These are phyloP conservation scores for Umbelopsis sp. DNA, from an alignment of 371 early-diverging fungal genomes.

Conservation along the genomic window DNA sequence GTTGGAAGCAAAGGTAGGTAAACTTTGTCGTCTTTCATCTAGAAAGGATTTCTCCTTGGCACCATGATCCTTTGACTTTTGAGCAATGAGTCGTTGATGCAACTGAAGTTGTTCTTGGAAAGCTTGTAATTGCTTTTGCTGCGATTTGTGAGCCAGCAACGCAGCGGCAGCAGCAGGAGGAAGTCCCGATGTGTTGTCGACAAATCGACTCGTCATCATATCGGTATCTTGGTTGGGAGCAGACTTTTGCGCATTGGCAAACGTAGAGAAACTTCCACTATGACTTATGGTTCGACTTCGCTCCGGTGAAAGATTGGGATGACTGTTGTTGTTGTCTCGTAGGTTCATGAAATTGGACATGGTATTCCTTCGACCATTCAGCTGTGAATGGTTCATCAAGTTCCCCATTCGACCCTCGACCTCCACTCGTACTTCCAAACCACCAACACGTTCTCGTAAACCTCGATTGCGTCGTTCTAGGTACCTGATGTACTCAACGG, in stretches of 20 bases:
- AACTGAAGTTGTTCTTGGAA: constrained; percentile 43
- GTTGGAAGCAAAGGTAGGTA: constrained; percentile 12
- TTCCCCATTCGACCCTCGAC: constrained; percentile 33
- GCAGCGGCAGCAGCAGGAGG: constrained; percentile 39
- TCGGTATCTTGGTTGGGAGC: not conserved
- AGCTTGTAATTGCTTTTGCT: constrained; percentile 43
- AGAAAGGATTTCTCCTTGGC: constrained; percentile 10
- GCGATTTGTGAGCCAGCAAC: constrained; percentile 48
- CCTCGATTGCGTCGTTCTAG: constrained; percentile 52
- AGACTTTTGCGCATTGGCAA: not conserved
- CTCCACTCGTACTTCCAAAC: constrained; percentile 52
- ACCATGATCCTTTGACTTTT: constrained; percentile 23
- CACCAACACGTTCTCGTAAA: constrained; percentile 51
- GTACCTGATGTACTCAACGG: constrained; percentile 55
- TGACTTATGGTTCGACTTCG: constrained; percentile 11
- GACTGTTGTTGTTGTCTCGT: not conserved
- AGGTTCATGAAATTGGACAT: constrained; percentile 14
- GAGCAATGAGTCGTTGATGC: constrained; percentile 40
- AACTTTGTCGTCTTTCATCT: constrained; percentile 16
- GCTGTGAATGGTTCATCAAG: constrained; percentile 11
- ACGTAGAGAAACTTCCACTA: constrained; percentile 8
- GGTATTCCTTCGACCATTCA: constrained; percentile 16
- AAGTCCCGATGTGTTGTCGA: constrained; percentile 15
- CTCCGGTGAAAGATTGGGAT: not conserved
- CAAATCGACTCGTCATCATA: constrained; percentile 11